Evolutionary conservation across 2,329 filamentous ascomycete genomes (phyloP).

Genomic region (Byssothecium circinans): DNA sequence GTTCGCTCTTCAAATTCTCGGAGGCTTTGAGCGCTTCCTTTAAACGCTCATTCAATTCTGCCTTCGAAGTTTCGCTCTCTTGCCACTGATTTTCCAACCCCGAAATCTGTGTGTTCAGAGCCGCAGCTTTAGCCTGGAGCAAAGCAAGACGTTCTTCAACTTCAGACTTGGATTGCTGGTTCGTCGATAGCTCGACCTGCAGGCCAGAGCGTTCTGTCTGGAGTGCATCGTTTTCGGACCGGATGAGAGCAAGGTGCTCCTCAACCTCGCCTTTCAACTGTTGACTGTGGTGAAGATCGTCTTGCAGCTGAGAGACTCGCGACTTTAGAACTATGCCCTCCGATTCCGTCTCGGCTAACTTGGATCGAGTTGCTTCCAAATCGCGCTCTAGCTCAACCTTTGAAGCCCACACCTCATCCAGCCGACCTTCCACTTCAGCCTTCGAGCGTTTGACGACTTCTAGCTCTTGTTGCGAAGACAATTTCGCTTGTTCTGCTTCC

Average conservation of each 20-base stretch:
- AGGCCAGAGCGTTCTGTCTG: constrained; percentile 2
- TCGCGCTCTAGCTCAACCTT: constrained; percentile 26
- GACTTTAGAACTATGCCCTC: constrained; percentile 13
- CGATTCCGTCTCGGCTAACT: constrained; percentile 11
- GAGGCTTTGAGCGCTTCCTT: constrained; percentile 3
- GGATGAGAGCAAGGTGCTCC: background rate
- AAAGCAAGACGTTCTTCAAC: constrained; percentile 13
- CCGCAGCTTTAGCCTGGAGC: constrained; percentile 2
- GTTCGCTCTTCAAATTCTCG: constrained; percentile 1
- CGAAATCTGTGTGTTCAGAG: constrained; percentile 2
- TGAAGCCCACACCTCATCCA: constrained; percentile 13
- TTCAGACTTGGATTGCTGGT: constrained; percentile 12
- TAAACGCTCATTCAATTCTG: constrained; percentile 9
- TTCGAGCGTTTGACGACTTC: constrained; percentile 18
- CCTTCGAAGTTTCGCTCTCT: constrained; percentile 1
- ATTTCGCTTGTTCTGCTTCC: constrained; percentile 20
- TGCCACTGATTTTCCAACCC: constrained; percentile 1
- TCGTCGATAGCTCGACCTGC: background rate
- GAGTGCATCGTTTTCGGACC: constrained; percentile 1
- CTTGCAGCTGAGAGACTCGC: constrained; percentile 11
- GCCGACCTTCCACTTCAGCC: constrained; percentile 13
- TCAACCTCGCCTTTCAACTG: constrained; percentile 3
- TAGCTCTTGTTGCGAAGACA: constrained; percentile 22
- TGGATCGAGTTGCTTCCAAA: constrained; percentile 24
- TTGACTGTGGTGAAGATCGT: constrained; percentile 6